These are phyloP conservation scores for Microdochium paspali DNA, from an alignment of 2,329 filamentous ascomycete species.

Conservation along the genomic window DNA sequence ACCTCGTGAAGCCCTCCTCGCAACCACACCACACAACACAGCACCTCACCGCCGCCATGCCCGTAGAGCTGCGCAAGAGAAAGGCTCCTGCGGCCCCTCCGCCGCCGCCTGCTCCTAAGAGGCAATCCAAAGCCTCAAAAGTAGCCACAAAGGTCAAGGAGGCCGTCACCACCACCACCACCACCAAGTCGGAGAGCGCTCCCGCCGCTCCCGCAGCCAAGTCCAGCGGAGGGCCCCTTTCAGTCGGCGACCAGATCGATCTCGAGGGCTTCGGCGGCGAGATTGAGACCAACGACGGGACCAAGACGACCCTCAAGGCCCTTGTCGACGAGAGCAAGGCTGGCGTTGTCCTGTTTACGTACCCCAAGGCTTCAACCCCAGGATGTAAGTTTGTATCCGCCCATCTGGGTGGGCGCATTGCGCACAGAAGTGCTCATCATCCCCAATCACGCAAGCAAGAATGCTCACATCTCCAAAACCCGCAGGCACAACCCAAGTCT, in stretches of 20 bases:
- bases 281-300: slow-evolving; percentile 77
- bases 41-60: slow-evolving; percentile 17
- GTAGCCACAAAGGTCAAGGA: slow-evolving; percentile 27
- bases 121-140: slow-evolving; percentile 30
- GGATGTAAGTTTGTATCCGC: slow-evolving; percentile 66
- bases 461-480: slow-evolving; percentile 3
- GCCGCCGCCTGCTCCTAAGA: slow-evolving; percentile 26
- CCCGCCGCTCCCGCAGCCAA: slow-evolving; percentile 23
- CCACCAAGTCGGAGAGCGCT: slow-evolving; percentile 14
- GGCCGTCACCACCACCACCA: slow-evolving; percentile 18
- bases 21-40: neutral
- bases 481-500: slow-evolving; percentile 83
- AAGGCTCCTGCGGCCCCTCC: slow-evolving; percentile 25
- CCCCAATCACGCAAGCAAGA: neutral
- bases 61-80: slow-evolving; percentile 33
- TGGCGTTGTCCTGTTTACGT: slow-evolving; percentile 89
- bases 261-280: slow-evolving; percentile 58
- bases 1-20: neutral
- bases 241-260: slow-evolving; percentile 44
- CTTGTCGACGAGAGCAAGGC: slow-evolving; percentile 75
- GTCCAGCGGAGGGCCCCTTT: slow-evolving; percentile 27
- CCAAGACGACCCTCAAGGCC: slow-evolving; percentile 67
- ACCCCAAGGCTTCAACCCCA: slow-evolving; percentile 88
- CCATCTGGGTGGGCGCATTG: too few relatives aligned
- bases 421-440: too few relatives aligned